Base-by-base conservation (phyloP, 2,329 filamentous ascomycete genomes). In the Ophiostoma angusticollis region DNA sequence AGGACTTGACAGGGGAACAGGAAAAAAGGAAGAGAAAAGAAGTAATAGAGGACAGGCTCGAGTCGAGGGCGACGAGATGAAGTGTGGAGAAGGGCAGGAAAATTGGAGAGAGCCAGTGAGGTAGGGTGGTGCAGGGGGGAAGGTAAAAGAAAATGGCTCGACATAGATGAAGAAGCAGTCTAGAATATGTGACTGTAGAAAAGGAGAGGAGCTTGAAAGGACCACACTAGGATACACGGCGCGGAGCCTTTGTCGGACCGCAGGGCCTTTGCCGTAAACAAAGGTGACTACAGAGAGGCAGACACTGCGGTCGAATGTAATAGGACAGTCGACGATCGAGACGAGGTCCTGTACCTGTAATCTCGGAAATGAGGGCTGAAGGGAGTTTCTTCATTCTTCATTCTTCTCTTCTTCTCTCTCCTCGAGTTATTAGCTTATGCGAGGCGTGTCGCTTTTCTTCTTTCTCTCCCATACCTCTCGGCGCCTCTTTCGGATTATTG, bases 401-500 rank as follows among this genome's bases (percentile, higher is more conserved):
- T 31, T 31, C 14, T 18, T 2, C 18, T 31, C 29, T 31, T 37
- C 11, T 14, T n/a, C 18, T 22, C 9, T 23, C n/a, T 17, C 25
- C 6, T 21, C 8, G n/a, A n/a, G 22, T 14, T 24, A 27, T 33
- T 17, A n/a, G n/a, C n/a, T n/a, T n/a, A n/a, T n/a, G n/a, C n/a
- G n/a, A n/a, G n/a, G n/a, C n/a, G n/a, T n/a, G n/a, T n/a, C n/a
- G n/a, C 18, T 12, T 37, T 6, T 18, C n/a, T 37, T 14, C 18
- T 31, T 24, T 30, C 2, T 6, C 16, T 18, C n/a, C 30, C 9
- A 14, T 31, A 19, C 23, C 2, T 6, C 16, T 39, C 36, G 30
- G 36, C 36, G 14, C 21, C 36, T 16, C 33, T 33, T 39, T 39
- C 36, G 36, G 36, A 31, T 33, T 33, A 39, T 33, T 38, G 29